Evolutionary conservation across 2,329 filamentous ascomycete genomes (phyloP).

Genomic region (Paraconiothyrium brasiliense): DNA sequence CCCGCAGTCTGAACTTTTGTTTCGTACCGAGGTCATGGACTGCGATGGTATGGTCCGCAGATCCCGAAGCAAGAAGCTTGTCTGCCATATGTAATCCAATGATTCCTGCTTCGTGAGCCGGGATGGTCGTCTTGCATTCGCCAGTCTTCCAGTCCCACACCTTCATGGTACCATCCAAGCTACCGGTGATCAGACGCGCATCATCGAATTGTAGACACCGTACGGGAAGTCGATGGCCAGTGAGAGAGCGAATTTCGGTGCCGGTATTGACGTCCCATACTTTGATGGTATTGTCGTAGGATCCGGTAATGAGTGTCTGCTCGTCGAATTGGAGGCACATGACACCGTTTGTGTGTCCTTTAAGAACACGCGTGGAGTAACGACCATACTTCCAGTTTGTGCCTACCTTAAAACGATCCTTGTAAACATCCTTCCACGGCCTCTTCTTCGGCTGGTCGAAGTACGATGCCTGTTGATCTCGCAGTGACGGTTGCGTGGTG

Average conservation of each 20-base stretch:
- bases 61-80: conserved; percentile 86
- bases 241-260: conserved; percentile 83
- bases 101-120: conserved; percentile 81
- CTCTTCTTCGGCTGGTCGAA: conserved; percentile 62
- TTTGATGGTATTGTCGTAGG: conserved; percentile 93
- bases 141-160: conserved; percentile 98
- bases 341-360: conserved; percentile 87
- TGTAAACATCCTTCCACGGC: conserved; percentile 97
- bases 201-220: conserved; percentile 93
- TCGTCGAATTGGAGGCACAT: conserved; percentile 86
- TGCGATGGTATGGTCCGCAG: conserved; percentile 87
- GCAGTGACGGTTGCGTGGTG: conserved; percentile 21
- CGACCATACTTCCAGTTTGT: conserved; percentile 98
- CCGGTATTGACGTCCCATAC: conserved; percentile 95
- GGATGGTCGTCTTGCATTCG: conserved; percentile 81
- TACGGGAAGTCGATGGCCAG: conserved; percentile 83
- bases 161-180: conserved; percentile 85
- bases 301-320: conserved; percentile 89
- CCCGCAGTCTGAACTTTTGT: conserved; percentile 79
- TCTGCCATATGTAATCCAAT: conserved; percentile 88
- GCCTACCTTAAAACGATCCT: conserved; percentile 92
- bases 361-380: conserved; percentile 83
- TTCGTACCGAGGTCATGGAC: conserved; percentile 92
- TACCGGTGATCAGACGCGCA: conserved; percentile 87
- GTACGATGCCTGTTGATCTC: conserved; percentile 55